Conservation (phyloP, 2,329 filamentous ascomycete species). For the Alternaria sp. region DNA sequence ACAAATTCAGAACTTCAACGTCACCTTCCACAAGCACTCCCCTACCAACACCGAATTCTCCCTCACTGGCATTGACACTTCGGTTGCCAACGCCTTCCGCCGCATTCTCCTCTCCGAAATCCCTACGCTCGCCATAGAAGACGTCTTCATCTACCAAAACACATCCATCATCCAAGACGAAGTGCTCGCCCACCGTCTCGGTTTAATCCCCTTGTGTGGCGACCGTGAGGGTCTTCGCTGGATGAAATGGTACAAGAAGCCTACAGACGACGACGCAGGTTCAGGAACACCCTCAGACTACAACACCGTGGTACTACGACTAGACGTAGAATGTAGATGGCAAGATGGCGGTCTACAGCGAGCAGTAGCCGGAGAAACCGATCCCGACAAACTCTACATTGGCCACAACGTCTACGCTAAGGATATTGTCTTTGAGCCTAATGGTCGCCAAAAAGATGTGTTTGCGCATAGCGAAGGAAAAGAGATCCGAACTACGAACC, state of each 20-base stretch:
- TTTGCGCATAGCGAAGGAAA: slow-evolving; percentile 59
- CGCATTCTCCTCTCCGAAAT: slow-evolving; percentile 95
- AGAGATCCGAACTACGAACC: slow-evolving; percentile 79
- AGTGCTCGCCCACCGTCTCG: slow-evolving; percentile 88
- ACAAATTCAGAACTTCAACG: slow-evolving; percentile 65
- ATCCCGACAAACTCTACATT: slow-evolving; percentile 84
- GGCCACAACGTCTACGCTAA: slow-evolving; percentile 72
- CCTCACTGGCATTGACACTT: slow-evolving; percentile 87
- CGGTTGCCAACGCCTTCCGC: slow-evolving; percentile 95
- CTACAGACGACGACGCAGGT: slow-evolving; percentile 60
- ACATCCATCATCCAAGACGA: slow-evolving; percentile 98
- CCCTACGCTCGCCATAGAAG: slow-evolving; percentile 91
- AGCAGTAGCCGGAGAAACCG: slow-evolving; percentile 74
- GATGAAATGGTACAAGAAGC: slow-evolving; percentile 82
- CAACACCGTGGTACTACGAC: slow-evolving; percentile 83
- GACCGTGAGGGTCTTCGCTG: slow-evolving; percentile 78
- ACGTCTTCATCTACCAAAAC: slow-evolving; percentile 93
- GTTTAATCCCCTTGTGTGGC: slow-evolving; percentile 88
- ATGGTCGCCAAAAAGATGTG: slow-evolving; percentile 63
- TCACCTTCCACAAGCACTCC: slow-evolving; percentile 86
- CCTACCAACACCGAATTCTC: slow-evolving; percentile 84
- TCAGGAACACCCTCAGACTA: slow-evolving; percentile 69
- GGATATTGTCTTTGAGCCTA: slow-evolving; percentile 75
- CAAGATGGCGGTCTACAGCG: slow-evolving; percentile 67
- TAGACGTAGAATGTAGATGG: slow-evolving; percentile 81